phyloP scores from a whole-genome alignment of 2,329 filamentous ascomycete genomes.

The Pyricularia grisea region DNA sequence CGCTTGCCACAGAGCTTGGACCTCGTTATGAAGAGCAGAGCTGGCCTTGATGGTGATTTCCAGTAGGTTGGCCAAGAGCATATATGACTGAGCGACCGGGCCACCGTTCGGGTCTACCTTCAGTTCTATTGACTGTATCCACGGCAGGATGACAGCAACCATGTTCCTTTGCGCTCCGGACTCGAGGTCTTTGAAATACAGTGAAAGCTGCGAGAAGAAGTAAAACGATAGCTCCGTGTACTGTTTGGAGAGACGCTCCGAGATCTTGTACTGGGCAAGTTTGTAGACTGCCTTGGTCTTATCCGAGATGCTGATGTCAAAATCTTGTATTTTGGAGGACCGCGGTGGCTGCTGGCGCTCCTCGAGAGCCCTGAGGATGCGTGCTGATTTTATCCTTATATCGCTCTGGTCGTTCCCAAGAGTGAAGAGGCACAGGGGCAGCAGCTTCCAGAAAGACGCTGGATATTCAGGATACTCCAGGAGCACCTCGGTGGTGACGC shows the following conservation, averaged over 20 bases:
- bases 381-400: slow-evolving; percentile 79
- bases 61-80: slow-evolving; percentile 86
- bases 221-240: slow-evolving; percentile 85
- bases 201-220: slow-evolving; percentile 90
- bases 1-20: slow-evolving; percentile 95
- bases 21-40: slow-evolving; percentile 84
- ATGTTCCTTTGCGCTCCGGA: slow-evolving; percentile 84
- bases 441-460: slow-evolving; percentile 80
- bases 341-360: slow-evolving; percentile 59
- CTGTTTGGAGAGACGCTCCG: slow-evolving; percentile 77
- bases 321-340: slow-evolving; percentile 88
- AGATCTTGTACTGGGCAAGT: slow-evolving; percentile 92
- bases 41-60: slow-evolving; percentile 94
- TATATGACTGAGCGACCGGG: slow-evolving; percentile 85
- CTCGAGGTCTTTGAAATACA: slow-evolving; percentile 82
- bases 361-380: slow-evolving; percentile 72
- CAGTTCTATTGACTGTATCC: slow-evolving; percentile 91
- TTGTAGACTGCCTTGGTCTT: slow-evolving; percentile 99
- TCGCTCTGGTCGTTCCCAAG: slow-evolving; percentile 86
- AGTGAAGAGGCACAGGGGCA: slow-evolving; percentile 83
- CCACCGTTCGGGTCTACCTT: slow-evolving; percentile 87
- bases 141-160: slow-evolving; percentile 87
- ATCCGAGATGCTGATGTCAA: slow-evolving; percentile 96
- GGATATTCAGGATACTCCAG: slow-evolving; percentile 75
- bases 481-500: slow-evolving; percentile 81